Conservation (phyloP, 2,329 filamentous ascomycete genomes). For the Neofusicoccum sp. region DNA sequence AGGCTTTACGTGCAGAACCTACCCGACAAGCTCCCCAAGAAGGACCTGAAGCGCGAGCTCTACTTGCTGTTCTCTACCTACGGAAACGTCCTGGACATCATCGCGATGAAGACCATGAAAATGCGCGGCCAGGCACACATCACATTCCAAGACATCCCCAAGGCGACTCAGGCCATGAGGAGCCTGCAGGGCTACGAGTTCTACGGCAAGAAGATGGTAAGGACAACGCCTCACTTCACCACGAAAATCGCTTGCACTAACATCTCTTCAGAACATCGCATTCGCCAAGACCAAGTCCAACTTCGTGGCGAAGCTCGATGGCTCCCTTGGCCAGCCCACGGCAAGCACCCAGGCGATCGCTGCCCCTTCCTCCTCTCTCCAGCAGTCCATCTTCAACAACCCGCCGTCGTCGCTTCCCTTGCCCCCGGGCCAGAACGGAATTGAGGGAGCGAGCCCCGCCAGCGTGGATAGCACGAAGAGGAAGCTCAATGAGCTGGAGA, state of each 20-base stretch:
- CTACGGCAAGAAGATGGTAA: conserved; percentile 80
- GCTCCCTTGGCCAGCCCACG: conserved; percentile 64
- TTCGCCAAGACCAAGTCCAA: conserved; percentile 92
- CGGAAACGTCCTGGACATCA: conserved; percentile 87
- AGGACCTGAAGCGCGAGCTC: conserved; percentile 80
- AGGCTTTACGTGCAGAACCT: conserved; percentile 91
- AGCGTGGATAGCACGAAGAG: conserved; percentile 73
- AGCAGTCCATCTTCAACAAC: conserved; percentile 21
- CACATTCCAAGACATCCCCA: conserved; percentile 84
- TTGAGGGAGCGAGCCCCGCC: conserved; percentile 29
- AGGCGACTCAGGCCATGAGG: conserved; percentile 93
- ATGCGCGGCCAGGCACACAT: conserved; percentile 97
- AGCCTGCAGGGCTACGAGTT: conserved; percentile 84
- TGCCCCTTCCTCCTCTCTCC: conserved; percentile 49
- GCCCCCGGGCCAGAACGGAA: conserved; percentile 53
- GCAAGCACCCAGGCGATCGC: conserved; percentile 36
- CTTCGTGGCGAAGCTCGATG: conserved; percentile 86
- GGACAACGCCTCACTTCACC: conserved; percentile 37
- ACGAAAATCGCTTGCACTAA: neutral
- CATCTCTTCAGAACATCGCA: conserved; percentile 71
- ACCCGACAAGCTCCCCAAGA: conserved; percentile 86
- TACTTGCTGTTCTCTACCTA: conserved; percentile 96
- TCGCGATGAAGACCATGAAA: conserved; percentile 83
- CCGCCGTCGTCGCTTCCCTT: conserved; percentile 2
- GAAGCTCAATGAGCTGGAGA: conserved; percentile 58